Evolutionary conservation across 1,284 basidiomycete species (phyloP), one percentile per base, ranked within the genome.

Genomic region (Papiliotrema nemorosa): DNA sequence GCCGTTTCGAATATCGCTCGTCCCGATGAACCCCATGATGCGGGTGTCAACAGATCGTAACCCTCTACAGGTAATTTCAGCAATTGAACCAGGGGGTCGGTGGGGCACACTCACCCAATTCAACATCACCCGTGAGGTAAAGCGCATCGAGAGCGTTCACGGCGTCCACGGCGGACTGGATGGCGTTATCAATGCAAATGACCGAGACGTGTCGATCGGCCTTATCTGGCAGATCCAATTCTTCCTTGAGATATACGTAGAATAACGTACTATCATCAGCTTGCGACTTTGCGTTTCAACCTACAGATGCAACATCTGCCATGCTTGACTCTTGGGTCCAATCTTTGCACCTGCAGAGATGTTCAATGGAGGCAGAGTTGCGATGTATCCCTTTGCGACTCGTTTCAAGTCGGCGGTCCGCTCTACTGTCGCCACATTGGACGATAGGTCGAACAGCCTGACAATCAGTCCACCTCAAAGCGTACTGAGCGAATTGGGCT

Each of bases 351-450:
- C 29, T 10, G 18, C 5, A 21, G 16, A 10, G 4, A 12, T 4
- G 5, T 21, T 3, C 31, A 45, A 14, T 4, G 33, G 31, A 4
- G 44, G 47, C 18, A 67, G 35, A 5, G 49, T 47, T 0, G 60
- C 40, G 57, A 65, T 63, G 52, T 64, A 63, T 18, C 49, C 42
- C 35, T 52, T 45, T 4, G 58, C 54, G n/a, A 66, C 27, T 1
- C 55, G 40, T 5, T 60, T 31, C 16, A 69, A 47, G 18, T 53
- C 42, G 1, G 51, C 50, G 0, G 53, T 62, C 16, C 49, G 27
- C 25, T 65, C 63, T 0, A 49, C 45, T 3, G 55, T 58, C 1
- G 55, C 55, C 2, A 54, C 26, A 12, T 14, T 26, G 0, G 50
- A 27, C 0, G 56, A 45, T 2, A 38, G 36, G 36, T 67, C 64